phyloP scores from a whole-genome alignment of 2,329 filamentous ascomycete genomes.

The Botryotinia narcissicola region DNA sequence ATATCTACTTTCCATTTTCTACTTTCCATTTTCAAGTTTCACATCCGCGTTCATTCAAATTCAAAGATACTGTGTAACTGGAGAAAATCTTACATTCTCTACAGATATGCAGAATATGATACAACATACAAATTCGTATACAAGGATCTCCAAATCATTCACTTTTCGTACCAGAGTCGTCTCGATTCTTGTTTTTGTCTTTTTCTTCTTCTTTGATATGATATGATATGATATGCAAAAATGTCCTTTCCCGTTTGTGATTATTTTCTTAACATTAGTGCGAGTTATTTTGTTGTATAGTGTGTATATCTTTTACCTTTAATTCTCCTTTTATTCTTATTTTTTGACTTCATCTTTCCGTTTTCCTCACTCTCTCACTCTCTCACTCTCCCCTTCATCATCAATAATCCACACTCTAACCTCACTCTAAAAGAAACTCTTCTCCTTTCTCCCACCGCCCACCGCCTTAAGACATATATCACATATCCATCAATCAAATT shows the following conservation, averaged over 20 bases:
- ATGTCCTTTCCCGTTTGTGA: rapidly evolving
- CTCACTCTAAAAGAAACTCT: no score
- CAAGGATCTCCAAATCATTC: no score
- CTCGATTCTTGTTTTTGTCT: not conserved
- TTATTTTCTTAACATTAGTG: not conserved
- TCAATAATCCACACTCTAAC: no score
- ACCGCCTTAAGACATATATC: not conserved
- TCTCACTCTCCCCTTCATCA: no score
- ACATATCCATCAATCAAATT: not conserved
- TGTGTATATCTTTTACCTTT: not conserved
- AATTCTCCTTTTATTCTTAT: no score
- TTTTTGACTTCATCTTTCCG: no score
- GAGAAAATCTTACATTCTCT: not conserved
- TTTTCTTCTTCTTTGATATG: not conserved
- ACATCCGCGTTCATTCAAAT: not conserved
- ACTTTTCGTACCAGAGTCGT: no score
- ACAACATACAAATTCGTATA: not conserved
- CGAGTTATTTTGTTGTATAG: not conserved
- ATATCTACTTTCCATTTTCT: not conserved
- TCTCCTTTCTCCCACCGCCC: no score
- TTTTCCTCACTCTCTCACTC: no score
- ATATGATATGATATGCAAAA: not conserved
- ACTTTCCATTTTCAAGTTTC: not conserved
- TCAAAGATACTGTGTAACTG: not conserved
- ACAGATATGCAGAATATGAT: no score